Base-by-base conservation (phyloP, 768 basidiomycete genomes). In the Lactarius quietus region DNA sequence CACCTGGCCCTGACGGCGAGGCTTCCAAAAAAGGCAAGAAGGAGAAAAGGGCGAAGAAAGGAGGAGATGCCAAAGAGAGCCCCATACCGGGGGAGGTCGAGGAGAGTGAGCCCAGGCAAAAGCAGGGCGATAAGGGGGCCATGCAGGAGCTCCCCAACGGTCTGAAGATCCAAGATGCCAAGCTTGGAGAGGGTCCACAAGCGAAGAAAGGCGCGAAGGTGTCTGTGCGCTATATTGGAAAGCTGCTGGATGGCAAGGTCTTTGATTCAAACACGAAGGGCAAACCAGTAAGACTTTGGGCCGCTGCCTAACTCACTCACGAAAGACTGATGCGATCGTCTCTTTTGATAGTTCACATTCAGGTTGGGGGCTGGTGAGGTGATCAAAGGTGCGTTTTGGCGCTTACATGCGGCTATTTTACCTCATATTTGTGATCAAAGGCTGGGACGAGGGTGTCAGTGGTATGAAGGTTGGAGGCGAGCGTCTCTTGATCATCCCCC, bases 391-490 rank as follows among this genome's bases (percentile, higher is more conserved):
- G 63, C 54, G 78, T 66, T 52, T 55, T 51, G 23, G 45, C 15
- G 51, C 31, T 67, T 35, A 23, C 23, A 20, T 72, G 57, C 43
- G 18, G 59, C 14, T 52, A 20, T 52, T n/a, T 33, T 6, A 51
- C 14, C 35, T 57, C 45, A 23, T 60, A 17, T 18, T 29, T 35
- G 17, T 41, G 36, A 26, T 62, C 35, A 29, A 63, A 89, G 87
- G 90, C 54, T 97, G 95, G 95, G 96, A 98, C 71, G 80, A 92
- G 72, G 96, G 95, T 45, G 81, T 98, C 62, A 86, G 81, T 35
- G 96, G 96, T 38, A 97, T 98, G 95, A 88, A 92, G 71, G 86
- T 89, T 45, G 90, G 87, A 45, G 95, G 95, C 31, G 95, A 98
- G 77, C 86, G 96, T 58, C 78, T 86, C 63, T 79, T 98, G 69